Conservation (phyloP, 73 alveolate genomes). For the Uronychia binucleata region DNA sequence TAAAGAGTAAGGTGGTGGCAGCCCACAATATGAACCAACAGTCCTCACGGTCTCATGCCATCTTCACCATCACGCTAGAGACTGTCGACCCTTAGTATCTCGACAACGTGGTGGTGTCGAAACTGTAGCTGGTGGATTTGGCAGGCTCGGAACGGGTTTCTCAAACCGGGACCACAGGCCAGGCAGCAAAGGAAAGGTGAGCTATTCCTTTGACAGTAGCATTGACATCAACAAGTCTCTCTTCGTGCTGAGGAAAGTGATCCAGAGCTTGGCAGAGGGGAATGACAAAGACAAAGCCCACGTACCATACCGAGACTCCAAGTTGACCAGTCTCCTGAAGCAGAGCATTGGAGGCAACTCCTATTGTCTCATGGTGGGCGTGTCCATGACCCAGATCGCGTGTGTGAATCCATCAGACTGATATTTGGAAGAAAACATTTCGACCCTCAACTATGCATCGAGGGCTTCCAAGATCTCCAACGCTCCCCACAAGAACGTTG, state of each 20-base stretch:
- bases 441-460: conserved; percentile 93
- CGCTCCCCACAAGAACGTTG: conserved; percentile 83
- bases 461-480: conserved; percentile 90
- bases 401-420: conserved; percentile 90
- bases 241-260: conserved; percentile 90
- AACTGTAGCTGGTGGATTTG: conserved; percentile 50
- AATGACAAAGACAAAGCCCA: not conserved
- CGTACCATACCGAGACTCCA: conserved; percentile 57
- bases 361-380: conserved; percentile 78
- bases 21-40: conserved; percentile 82
- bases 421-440: conserved; percentile 86
- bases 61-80: conserved; percentile 79
- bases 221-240: conserved; percentile 93
- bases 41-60: conserved; percentile 92
- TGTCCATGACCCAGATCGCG: conserved; percentile 63
- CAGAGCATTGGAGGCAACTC: conserved; percentile 61
- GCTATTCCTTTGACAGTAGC: conserved; percentile 47
- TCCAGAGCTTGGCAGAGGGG: conserved; percentile 79
- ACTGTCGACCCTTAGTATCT: conserved; percentile 72
- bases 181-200: conserved; percentile 81
- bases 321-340: conserved; percentile 47
- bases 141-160: conserved; percentile 55
- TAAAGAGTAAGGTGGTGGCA: conserved; percentile 80
- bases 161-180: conserved; percentile 55
- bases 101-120: conserved; percentile 70